A percentile compares a stretch with the other conserved stretches of the same genome.
These are phyloP conservation scores for Kodamaea sp. DNA, from an alignment of 1,139 yeast species.

Conservation along the genomic window DNA sequence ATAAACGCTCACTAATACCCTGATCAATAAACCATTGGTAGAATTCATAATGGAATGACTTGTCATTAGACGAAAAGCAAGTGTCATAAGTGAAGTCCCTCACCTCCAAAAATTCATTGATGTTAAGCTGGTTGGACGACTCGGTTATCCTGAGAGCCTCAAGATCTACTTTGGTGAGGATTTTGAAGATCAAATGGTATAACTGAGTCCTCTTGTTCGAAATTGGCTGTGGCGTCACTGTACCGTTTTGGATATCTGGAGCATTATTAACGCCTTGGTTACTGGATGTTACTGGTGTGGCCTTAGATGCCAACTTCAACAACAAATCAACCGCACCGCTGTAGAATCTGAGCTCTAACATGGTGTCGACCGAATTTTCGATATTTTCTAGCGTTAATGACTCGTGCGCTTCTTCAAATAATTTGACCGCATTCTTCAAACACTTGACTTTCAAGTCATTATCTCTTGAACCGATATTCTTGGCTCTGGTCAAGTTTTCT, in stretches of 20 bases:
- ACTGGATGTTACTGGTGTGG: no score
- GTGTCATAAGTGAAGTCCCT: slow-evolving; percentile 75
- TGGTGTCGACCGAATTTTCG: slow-evolving; percentile 76
- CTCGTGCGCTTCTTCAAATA: slow-evolving; percentile 80
- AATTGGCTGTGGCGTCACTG: slow-evolving; percentile 11
- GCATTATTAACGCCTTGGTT: not conserved
- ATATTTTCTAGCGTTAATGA: slow-evolving; percentile 77
- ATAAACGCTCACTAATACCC: slow-evolving; percentile 72
- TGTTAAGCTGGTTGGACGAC: slow-evolving; percentile 40
- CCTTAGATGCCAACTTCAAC: slow-evolving; percentile 70
- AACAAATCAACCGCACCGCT: slow-evolving; percentile 87
- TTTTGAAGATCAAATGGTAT: slow-evolving; percentile 72
- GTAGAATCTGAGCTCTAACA: slow-evolving; percentile 74
- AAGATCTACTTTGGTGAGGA: slow-evolving; percentile 71
- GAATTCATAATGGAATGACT: slow-evolving; percentile 82
- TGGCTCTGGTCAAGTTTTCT: slow-evolving; percentile 87
- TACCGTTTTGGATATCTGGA: not conserved
- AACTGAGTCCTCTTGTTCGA: slow-evolving; percentile 24
- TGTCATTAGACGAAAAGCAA: slow-evolving; percentile 75
- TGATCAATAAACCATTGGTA: slow-evolving; percentile 90
- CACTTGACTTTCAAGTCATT: slow-evolving; percentile 69
- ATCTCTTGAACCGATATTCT: slow-evolving; percentile 69
- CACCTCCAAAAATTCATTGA: slow-evolving; percentile 56
- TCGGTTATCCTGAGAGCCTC: slow-evolving; percentile 58
- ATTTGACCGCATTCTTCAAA: slow-evolving; percentile 69